These are phyloP conservation scores for Leccinum fibrillosum DNA, from an alignment of 768 basidiomycete species.

Conservation along the genomic window DNA sequence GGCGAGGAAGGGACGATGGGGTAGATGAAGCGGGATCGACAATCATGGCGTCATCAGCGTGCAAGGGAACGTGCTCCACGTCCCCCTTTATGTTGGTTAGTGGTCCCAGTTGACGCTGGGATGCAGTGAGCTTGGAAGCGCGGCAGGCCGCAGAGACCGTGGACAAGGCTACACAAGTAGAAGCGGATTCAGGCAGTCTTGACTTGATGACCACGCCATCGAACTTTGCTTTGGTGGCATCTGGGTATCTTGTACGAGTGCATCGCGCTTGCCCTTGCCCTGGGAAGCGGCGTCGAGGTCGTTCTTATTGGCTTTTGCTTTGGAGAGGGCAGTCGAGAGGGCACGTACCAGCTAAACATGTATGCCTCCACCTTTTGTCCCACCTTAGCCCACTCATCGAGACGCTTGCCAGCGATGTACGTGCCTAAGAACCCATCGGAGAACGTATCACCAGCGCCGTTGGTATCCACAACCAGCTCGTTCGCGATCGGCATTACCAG, in stretches of 20 bases:
- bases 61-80: slow-evolving; percentile 12
- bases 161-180: slow-evolving; percentile 50
- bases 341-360: slow-evolving; percentile 71
- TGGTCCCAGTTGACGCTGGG: slow-evolving; percentile 18
- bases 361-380: slow-evolving; percentile 88
- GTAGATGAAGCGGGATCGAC: slow-evolving; percentile 41
- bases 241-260: slow-evolving; percentile 68
- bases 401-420: slow-evolving; percentile 68
- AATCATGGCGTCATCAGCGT: slow-evolving; percentile 51
- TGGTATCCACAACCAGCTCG: slow-evolving; percentile 87
- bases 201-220: slow-evolving; percentile 65
- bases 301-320: slow-evolving; percentile 35
- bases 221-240: slow-evolving; percentile 48
- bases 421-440: slow-evolving; percentile 95
- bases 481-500: slow-evolving; percentile 55
- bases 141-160: slow-evolving; percentile 46
- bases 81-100: slow-evolving; percentile 31
- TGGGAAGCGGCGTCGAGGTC: slow-evolving; percentile 47
- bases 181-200: slow-evolving; percentile 29
- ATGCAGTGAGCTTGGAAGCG: slow-evolving; percentile 28
- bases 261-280: slow-evolving; percentile 74
- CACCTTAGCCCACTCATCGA: slow-evolving; percentile 74
- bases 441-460: slow-evolving; percentile 97
- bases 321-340: slow-evolving; percentile 33
- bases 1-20: slow-evolving; percentile 31